A percentile compares a stretch with the other conserved stretches of the same genome.
phyloP scores from a whole-genome alignment of 192 early-diverging fungal genomes.

The Linnemannia elongata region DNA sequence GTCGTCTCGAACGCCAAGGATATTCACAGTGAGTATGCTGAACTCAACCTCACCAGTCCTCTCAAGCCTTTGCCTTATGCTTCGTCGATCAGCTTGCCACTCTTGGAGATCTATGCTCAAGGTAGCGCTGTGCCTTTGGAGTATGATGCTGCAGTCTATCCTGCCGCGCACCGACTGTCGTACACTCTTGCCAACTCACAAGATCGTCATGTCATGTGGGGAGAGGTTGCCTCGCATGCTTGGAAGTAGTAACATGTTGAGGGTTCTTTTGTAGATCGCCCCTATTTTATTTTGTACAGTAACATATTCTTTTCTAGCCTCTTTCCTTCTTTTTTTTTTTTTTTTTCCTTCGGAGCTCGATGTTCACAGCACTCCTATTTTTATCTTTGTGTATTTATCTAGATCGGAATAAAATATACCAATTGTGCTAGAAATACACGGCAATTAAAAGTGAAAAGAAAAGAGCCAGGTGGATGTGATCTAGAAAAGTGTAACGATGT shows the following conservation, averaged over 20 bases:
- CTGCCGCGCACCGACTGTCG: not conserved
- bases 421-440: too few species aligned
- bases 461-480: too few species aligned
- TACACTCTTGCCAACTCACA: not conserved
- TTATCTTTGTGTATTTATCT: too few species aligned
- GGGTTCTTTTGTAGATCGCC: not conserved
- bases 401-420: too few species aligned
- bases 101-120: slow-evolving; percentile 18
- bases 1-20: not conserved
- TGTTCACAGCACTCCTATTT: too few species aligned
- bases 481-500: too few species aligned
- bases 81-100: not conserved
- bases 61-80: slow-evolving; percentile 4
- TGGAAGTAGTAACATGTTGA: not conserved
- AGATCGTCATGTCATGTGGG: slow-evolving; percentile 11
- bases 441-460: too few species aligned
- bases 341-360: too few species aligned
- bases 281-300: not conserved
- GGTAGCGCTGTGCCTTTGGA: slow-evolving; percentile 11
- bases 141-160: not conserved
- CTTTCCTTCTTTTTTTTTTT: too few species aligned
- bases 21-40: not conserved
- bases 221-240: slow-evolving; percentile 12
- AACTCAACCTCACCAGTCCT: not conserved
- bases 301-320: not conserved